These are phyloP conservation scores for Calonectria montana DNA, from an alignment of 2,329 filamentous ascomycete species.

Conservation along the genomic window DNA sequence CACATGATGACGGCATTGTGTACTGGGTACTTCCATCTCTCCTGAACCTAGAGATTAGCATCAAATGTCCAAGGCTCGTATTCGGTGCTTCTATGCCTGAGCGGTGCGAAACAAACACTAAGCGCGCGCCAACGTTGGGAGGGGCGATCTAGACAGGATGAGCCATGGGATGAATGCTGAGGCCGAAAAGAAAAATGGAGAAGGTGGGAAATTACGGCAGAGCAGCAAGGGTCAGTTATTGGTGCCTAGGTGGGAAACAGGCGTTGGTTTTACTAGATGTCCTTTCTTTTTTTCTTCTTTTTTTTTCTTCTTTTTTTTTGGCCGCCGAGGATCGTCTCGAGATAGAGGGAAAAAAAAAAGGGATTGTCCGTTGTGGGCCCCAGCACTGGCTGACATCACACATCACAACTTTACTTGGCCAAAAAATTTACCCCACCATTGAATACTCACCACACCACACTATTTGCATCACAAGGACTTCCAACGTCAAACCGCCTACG, in stretches of 20 bases:
- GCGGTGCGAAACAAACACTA: background rate
- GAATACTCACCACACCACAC: constrained; percentile 34
- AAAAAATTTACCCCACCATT: constrained; percentile 56
- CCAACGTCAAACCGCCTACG: background rate
- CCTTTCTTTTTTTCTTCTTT: background rate
- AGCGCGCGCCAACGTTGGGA: background rate
- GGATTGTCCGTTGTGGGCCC: constrained; percentile 10
- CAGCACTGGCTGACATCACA: constrained; percentile 48
- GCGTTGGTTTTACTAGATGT: background rate
- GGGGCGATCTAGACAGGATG: background rate
- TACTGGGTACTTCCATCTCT: background rate
- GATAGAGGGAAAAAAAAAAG: background rate
- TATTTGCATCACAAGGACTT: constrained; percentile 35
- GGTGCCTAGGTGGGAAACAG: background rate
- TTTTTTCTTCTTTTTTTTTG: background rate
- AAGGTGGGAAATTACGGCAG: background rate
- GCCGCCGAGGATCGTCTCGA: background rate
- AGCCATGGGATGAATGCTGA: background rate
- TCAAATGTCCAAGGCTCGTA: background rate
- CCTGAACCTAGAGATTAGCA: background rate
- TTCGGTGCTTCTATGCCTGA: background rate
- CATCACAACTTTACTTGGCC: constrained; percentile 22
- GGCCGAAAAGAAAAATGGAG: background rate
- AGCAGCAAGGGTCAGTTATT: background rate
- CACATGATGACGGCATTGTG: background rate